A percentile compares a stretch with the other conserved stretches of the same genome.
Conservation (phyloP, 164 flowering plant genomes). For the Umbellularia californica region DNA sequence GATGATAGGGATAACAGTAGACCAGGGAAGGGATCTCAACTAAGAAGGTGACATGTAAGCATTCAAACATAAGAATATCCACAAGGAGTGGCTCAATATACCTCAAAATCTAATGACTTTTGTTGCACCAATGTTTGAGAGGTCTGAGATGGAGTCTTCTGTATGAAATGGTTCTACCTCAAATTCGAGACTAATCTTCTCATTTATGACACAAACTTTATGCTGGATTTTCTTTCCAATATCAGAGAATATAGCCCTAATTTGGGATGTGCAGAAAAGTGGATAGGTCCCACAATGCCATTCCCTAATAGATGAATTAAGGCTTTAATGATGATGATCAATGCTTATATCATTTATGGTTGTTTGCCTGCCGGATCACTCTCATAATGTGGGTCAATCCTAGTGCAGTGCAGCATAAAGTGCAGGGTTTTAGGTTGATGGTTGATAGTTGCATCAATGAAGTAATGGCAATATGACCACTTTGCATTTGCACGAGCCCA, state of each 20-base stretch:
- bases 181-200: not conserved
- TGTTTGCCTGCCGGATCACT: not conserved
- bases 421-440: not conserved
- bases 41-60: not conserved
- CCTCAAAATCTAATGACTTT: not conserved
- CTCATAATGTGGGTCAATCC: not conserved
- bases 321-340: not conserved
- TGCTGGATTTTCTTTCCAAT: not conserved
- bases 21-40: conserved; percentile 42
- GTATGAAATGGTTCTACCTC: not conserved
- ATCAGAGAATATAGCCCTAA: no score
- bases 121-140: not conserved
- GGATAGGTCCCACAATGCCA: no score
- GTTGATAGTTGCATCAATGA: not conserved
- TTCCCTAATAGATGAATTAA: no score
- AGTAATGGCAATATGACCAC: not conserved
- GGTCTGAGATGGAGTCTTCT: not conserved
- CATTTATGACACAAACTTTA: not conserved
- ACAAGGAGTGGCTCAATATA: not conserved
- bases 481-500: not conserved
- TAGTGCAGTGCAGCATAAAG: not conserved
- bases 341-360: not conserved
- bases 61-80: not conserved
- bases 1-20: conserved; percentile 46
- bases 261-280: no score